Evolutionary conservation across 2,329 filamentous ascomycete genomes (phyloP), one percentile per base, ranked within the genome.

Genomic region (Botrytis porri): DNA sequence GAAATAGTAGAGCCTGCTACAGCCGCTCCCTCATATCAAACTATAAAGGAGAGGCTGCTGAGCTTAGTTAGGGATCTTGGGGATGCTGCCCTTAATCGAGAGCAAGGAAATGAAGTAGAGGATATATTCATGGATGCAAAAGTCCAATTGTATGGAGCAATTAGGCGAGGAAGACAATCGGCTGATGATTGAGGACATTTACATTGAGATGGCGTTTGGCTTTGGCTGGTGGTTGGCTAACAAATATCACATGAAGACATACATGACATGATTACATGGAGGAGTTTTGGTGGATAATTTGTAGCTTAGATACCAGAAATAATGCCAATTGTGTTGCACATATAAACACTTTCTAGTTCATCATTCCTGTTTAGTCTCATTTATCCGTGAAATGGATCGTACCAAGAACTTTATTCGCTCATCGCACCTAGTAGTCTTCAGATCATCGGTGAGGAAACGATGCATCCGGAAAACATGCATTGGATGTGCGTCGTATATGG

Each of bases 101-200:
- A 88, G 18, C 89, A 93, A 74, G 88, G 94, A 70, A 86, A 90
- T 74, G 86, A 91, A 80, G 86, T 96, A 76, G 93, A 96, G 79
- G 91, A 95, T 79, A 83, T 93, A 77, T 85, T 96, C 80, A 93
- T 95, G 84, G 92, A 95, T 80, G 88, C 95, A 76, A 91, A 92
- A 81, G 86, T 88, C 75, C 89, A 92, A 80, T 86, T 95, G 69
- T 92, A 92, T 80, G 88, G 90, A 72, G 93, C 93, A 25, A 90
- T 90, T 78, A 84, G 84, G 78, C 86, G 92, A 75, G 86, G 88
- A 54, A 81, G 86, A 74, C 64, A 16, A 66, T 54, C 71, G 74
- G 69, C 73, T 74, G 59, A 67, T 32, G 63, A 66, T 39, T 57
- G 22, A 43, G n/a, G 18, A 57, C 29, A 63, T 67, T 75, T 72